These are phyloP conservation scores for Chlorella vulgaris DNA, from an alignment of 139 green algal genomes.

Conservation along the genomic window DNA sequence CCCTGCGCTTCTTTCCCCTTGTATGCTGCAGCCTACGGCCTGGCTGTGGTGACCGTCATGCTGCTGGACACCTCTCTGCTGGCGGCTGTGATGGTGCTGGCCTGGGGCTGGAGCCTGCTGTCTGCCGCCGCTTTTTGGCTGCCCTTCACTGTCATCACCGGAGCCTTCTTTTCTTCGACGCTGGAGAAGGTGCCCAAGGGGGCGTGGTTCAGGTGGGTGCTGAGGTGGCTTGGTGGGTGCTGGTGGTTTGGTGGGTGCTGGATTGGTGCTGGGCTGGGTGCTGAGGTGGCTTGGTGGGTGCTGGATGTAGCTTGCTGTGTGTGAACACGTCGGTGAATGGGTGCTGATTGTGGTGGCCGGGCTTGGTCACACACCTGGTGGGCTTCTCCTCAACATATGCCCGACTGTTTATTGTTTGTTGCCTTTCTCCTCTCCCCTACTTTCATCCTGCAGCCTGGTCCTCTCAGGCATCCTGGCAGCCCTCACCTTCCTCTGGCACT, in stretches of 20 bases:
- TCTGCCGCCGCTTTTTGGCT: conserved; percentile 34
- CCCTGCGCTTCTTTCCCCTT: too few relatives aligned
- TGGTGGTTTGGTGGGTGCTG: too few relatives aligned
- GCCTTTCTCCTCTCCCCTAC: too few relatives aligned
- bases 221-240: too few relatives aligned
- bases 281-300: too few relatives aligned
- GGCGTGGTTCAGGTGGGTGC: conserved; percentile 44
- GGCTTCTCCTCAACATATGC: too few relatives aligned
- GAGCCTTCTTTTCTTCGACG: conserved; percentile 43
- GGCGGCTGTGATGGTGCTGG: conserved; percentile 32
- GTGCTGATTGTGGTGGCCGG: too few relatives aligned
- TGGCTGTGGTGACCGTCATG: conserved; percentile 52
- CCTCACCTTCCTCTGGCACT: conserved; percentile 23
- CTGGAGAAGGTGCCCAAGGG: conserved; percentile 53
- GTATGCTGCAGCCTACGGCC: conserved; percentile 1
- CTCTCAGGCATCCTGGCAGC: background rate
- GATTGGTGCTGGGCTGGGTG: too few relatives aligned
- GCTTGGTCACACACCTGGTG: too few relatives aligned
- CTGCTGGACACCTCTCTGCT: conserved; percentile 43
- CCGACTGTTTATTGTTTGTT: too few relatives aligned
- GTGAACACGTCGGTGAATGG: too few relatives aligned
- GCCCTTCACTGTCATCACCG: conserved; percentile 48
- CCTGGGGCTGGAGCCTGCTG: conserved; percentile 34
- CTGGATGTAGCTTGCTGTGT: background rate
- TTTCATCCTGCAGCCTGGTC: conserved; percentile 3